These are phyloP conservation scores for Cardamine occulta DNA, from an alignment of 345 rosid genomes.

Conservation along the genomic window DNA sequence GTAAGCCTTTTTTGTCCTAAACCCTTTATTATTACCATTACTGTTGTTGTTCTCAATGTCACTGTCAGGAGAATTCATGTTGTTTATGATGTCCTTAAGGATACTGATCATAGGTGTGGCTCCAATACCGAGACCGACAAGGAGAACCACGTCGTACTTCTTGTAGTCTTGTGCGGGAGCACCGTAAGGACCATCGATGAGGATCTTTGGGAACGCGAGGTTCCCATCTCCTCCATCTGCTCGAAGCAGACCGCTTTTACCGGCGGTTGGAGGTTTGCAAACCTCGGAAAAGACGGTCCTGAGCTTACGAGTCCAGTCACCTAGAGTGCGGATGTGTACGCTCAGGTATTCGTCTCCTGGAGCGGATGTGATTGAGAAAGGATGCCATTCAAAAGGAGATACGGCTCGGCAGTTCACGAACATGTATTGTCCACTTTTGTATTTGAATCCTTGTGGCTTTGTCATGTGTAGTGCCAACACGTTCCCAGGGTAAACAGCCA, in stretches of 20 bases:
- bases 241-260: conserved; percentile 67
- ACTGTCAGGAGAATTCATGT: conserved; percentile 50
- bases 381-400: conserved; percentile 94
- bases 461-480: conserved; percentile 83
- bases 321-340: conserved; percentile 82
- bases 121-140: conserved; percentile 91
- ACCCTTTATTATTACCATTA: conserved; percentile 42
- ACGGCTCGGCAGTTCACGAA: conserved; percentile 83
- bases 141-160: conserved; percentile 80
- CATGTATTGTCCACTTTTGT: conserved; percentile 95
- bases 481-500: conserved; percentile 85
- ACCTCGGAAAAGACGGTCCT: conserved; percentile 78
- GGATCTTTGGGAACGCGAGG: conserved; percentile 69
- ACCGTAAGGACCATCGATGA: conserved; percentile 89
- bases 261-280: conserved; percentile 63
- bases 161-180: conserved; percentile 96
- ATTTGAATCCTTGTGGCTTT: conserved; percentile 82
- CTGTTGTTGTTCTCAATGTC: conserved; percentile 44
- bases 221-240: conserved; percentile 60
- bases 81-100: conserved; percentile 86
- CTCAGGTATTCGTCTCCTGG: conserved; percentile 87
- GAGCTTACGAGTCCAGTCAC: conserved; percentile 91
- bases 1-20: conserved; percentile 75
- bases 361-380: conserved; percentile 93
- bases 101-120: conserved; percentile 96